Percentiles rank a stretch among this genome's conserved stretches.
Conservation (phyloP, 805 yeast species). For the Saccharomyces jurei region DNA sequence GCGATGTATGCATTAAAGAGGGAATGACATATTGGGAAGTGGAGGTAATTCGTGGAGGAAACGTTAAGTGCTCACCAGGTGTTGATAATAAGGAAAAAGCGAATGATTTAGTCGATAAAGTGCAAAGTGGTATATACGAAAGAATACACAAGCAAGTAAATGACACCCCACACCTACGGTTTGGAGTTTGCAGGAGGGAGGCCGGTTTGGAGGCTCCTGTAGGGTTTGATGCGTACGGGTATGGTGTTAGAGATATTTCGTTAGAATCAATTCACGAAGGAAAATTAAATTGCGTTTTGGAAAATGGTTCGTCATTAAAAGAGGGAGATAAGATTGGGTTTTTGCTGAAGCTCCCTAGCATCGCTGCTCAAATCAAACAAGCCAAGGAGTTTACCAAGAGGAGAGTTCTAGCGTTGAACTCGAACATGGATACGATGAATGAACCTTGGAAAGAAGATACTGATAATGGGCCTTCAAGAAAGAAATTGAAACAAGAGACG, state of each 20-base stretch:
- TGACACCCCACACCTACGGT: slow-evolving; percentile 51
- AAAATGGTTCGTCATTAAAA: slow-evolving; percentile 41
- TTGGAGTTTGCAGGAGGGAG: slow-evolving; percentile 80
- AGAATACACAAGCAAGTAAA: slow-evolving; percentile 24
- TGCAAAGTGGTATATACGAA: slow-evolving; percentile 3
- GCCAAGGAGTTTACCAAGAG: slow-evolving; percentile 34
- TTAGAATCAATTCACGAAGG: slow-evolving; percentile 64
- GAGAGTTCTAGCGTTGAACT: slow-evolving; percentile 20
- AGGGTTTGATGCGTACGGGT: slow-evolving; percentile 91
- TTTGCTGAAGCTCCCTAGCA: slow-evolving; percentile 57
- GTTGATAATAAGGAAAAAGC: not conserved
- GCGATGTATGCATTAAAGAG: slow-evolving; percentile 67
- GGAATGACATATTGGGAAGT: slow-evolving; percentile 80
- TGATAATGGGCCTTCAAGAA: slow-evolving; percentile 5
- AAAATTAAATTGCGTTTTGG: slow-evolving; percentile 37
- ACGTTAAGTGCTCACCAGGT: slow-evolving; percentile 28
- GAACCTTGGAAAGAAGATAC: slow-evolving; percentile 8
- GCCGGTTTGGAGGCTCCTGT: slow-evolving; percentile 91
- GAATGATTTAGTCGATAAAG: not conserved
- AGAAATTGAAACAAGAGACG: slow-evolving; percentile 6
- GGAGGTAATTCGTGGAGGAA: slow-evolving; percentile 38
- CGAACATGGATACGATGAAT: not conserved
- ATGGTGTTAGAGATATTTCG: slow-evolving; percentile 73
- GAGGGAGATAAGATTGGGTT: slow-evolving; percentile 82
- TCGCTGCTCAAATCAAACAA: slow-evolving; percentile 37